Conservation (phyloP, 208 protist species). For the Wallacemonas sp. region DNA sequence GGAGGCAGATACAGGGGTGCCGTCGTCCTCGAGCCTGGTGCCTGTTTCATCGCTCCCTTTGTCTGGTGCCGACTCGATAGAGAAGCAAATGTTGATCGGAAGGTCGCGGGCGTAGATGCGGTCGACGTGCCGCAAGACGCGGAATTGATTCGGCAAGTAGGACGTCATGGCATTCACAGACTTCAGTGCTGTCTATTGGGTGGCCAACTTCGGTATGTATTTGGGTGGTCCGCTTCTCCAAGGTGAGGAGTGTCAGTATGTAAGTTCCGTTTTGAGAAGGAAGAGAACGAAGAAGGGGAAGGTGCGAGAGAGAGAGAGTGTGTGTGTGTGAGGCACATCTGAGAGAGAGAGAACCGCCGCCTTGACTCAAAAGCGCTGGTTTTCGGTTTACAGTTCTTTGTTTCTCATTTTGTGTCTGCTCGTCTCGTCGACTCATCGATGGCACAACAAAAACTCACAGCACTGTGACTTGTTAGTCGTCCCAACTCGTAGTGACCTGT, state of each 20-base stretch:
- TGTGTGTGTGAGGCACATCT: not conserved
- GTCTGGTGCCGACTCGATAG: not conserved
- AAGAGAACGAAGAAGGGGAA: not conserved
- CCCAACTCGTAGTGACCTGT: too few species aligned
- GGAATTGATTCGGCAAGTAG: constrained; percentile 33
- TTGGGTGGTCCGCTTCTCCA: too few species aligned
- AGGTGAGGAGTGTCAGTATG: too few species aligned
- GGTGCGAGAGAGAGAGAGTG: not conserved
- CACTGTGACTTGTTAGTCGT: too few species aligned
- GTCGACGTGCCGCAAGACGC: constrained; percentile 38
- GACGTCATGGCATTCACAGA: constrained; percentile 18
- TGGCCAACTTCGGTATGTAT: too few species aligned
- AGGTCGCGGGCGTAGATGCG: constrained; percentile 39
- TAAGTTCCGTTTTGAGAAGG: not conserved
- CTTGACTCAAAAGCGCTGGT: too few species aligned
- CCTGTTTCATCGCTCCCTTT: not conserved
- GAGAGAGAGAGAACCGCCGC: too few species aligned
- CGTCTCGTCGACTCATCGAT: too few species aligned
- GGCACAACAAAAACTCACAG: too few species aligned
- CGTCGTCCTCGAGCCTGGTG: not conserved
- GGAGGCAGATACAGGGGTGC: too few species aligned
- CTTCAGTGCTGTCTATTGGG: not conserved
- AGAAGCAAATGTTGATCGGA: constrained; percentile 13
- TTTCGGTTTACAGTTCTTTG: too few species aligned
- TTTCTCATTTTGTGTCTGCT: too few species aligned